Base-by-base conservation (phyloP, 192 early-diverging fungal species). In the Gaertneriomyces sp. region DNA sequence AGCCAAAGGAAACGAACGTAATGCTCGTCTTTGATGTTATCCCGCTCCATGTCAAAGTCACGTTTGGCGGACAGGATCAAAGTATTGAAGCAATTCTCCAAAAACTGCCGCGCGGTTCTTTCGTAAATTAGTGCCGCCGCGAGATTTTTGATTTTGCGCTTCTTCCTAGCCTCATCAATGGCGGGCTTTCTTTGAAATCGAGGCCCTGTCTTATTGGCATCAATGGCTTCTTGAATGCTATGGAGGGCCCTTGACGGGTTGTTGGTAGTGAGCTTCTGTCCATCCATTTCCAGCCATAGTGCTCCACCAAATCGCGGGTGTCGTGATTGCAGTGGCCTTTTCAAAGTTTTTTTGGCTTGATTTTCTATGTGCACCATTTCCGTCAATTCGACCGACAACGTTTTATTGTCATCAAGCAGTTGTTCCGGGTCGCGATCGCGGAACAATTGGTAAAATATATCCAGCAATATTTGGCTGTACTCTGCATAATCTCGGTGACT, bases 401-500 rank as follows among this genome's bases (percentile, higher is more conserved):
- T 63, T 19, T 53, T 12, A n/a, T 52, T 51, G 33, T 42, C 38
- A 4, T 43, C 49, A 6, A 76, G 44, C 17, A 79, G 41, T 5
- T 80, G 74, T 8, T 70, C 75, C 5, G 85, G 80, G 46, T 77
- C 77, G 11, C 81, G 73, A 7, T 80, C 74, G n/a, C 68, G 40
- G 59, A 87, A 82, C 7, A 91, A 60, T 62, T 88, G 69, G 62
- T 80, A 88, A 25, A 87, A 70, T 0, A 85, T 85, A 52, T 91
- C 87, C 43, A 88, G 63, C 1, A 86, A 63, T 14, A 85, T 73
- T 1, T 81, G 44, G 59, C 88, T 91, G 77, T 81, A 89, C 20
- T 87, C 88, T 19, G 70, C 17, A 47, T 78, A 79, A 61, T 89
- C 88, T 5, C 67, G 54, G 40, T 87, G 76, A 41, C 71, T 79